Evolutionary conservation across 2,329 filamentous ascomycete genomes (phyloP).

Genomic region (Gremmenia infestans): DNA sequence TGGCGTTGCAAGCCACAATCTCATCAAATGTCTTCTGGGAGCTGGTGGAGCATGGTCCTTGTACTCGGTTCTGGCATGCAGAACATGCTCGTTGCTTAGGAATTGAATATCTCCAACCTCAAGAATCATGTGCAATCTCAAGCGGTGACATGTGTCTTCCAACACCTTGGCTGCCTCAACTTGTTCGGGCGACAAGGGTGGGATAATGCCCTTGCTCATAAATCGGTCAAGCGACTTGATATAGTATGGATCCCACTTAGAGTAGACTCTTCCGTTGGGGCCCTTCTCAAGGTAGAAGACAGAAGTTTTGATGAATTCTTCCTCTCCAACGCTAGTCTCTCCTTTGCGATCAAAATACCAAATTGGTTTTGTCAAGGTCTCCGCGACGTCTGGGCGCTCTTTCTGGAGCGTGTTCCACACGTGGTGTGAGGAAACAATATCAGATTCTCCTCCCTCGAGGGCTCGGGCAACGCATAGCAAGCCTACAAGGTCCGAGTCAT

Average conservation of each 20-base stretch:
- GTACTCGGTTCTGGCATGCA: constrained; percentile 80
- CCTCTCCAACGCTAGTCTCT: constrained; percentile 68
- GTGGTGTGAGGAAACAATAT: constrained; percentile 71
- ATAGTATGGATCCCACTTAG: constrained; percentile 90
- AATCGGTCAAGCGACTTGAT: constrained; percentile 71
- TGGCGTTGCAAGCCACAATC: constrained; percentile 79
- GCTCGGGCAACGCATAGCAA: constrained; percentile 76
- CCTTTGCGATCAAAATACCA: constrained; percentile 95
- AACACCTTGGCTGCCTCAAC: constrained; percentile 62
- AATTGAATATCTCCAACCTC: constrained; percentile 89
- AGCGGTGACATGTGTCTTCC: constrained; percentile 68
- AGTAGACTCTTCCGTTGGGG: constrained; percentile 63
- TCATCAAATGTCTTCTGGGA: constrained; percentile 72
- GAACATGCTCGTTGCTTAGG: constrained; percentile 70
- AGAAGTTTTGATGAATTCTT: constrained; percentile 66
- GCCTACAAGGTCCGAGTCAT: constrained; percentile 78
- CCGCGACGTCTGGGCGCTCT: constrained; percentile 73
- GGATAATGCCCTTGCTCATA: constrained; percentile 67
- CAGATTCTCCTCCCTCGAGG: constrained; percentile 76
- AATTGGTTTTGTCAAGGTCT: constrained; percentile 67
- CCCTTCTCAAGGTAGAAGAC: constrained; percentile 74
- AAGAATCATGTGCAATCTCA: constrained; percentile 78
- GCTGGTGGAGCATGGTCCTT: constrained; percentile 63
- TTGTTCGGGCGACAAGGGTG: constrained; percentile 65
- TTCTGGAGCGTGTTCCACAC: constrained; percentile 76